phyloP scores from a whole-genome alignment of 306 rosid genomes.

The Dalbergia oliveri region DNA sequence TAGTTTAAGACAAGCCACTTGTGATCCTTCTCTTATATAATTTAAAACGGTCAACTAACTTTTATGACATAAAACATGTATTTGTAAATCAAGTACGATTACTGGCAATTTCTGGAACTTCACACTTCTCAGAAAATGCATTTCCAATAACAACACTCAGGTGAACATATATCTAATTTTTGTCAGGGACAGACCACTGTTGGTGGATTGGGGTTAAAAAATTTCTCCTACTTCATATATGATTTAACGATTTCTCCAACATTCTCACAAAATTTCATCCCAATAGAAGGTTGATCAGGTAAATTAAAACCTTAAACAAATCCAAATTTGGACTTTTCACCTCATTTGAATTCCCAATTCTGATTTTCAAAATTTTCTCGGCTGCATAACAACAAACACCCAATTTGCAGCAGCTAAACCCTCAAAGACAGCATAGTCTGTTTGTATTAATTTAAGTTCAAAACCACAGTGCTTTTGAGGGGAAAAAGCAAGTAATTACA shows the following conservation, averaged over 20 bases:
- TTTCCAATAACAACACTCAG: conserved; percentile 23
- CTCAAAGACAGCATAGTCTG: neutral
- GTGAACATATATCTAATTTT: conserved; percentile 5
- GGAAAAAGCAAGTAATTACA: neutral
- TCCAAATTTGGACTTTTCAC: neutral
- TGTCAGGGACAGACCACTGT: neutral
- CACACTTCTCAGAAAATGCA: conserved; percentile 19
- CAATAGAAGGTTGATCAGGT: neutral
- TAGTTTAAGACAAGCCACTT: conserved; percentile 35
- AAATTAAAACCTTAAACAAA: conserved; percentile 20
- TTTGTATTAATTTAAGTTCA: too few species aligned
- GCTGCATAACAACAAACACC: neutral
- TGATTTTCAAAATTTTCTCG: conserved; percentile 12
- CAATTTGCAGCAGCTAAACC: neutral
- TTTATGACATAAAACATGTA: conserved; percentile 23
- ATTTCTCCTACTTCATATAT: neutral
- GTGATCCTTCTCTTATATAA: neutral
- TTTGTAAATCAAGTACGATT: conserved; percentile 30
- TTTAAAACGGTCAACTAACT: neutral
- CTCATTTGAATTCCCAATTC: conserved; percentile 8
- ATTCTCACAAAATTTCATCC: neutral
- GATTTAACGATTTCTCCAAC: neutral
- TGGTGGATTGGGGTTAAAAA: neutral
- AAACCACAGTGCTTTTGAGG: too few species aligned
- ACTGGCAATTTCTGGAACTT: conserved; percentile 19